Evolutionary conservation across 1,139 yeast genomes (phyloP).

Genomic region (Geotrichum citri-aurantii): DNA sequence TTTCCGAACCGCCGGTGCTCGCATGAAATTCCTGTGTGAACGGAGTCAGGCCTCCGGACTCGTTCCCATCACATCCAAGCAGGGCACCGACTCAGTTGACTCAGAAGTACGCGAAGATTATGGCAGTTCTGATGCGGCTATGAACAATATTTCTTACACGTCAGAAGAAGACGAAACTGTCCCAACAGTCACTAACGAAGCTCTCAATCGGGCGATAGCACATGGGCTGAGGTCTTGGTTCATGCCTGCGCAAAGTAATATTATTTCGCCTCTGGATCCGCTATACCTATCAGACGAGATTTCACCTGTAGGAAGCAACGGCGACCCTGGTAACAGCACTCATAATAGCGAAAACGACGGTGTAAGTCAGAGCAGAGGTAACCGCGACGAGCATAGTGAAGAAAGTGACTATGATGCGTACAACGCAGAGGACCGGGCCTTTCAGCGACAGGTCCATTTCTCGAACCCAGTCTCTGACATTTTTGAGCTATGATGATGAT

Average conservation of each 20-base stretch:
- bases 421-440: background rate
- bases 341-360: background rate
- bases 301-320: background rate
- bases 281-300: background rate
- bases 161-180: background rate
- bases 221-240: background rate
- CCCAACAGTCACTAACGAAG: background rate
- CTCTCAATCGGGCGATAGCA: background rate
- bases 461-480: conserved; percentile 10
- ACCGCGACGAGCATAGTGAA: background rate
- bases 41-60: conserved; percentile 1
- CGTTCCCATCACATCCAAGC: background rate
- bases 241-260: background rate
- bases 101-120: background rate
- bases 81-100: background rate
- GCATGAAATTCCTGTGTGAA: conserved; percentile 4
- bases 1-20: conserved; percentile 2
- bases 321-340: background rate
- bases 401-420: background rate
- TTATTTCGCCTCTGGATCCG: background rate
- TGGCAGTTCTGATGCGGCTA: background rate
- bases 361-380: background rate
- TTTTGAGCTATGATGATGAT: background rate
- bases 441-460: conserved; percentile 9
- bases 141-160: background rate